Base-by-base conservation (phyloP, 768 basidiomycete species). In the Tylopilus balloui region DNA sequence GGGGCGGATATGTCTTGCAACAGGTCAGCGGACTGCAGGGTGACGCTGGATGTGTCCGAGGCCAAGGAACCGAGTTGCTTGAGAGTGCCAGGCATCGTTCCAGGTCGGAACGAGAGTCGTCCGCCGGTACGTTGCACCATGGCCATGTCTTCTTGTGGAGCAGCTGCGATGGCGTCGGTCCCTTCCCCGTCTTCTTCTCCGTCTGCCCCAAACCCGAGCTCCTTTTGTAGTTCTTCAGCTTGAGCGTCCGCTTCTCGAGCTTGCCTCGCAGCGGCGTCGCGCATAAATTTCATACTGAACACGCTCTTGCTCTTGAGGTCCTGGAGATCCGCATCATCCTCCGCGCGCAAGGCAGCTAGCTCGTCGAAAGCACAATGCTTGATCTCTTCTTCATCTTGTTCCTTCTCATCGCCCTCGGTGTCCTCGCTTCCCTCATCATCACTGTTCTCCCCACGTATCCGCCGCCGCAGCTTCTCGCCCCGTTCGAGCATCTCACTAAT, bases 201-300 rank as follows among this genome's bases (percentile, higher is more conserved):
- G 5, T 62, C 64, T 15, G 70, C 66, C 35, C 69, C 64, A 42
- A 71, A 65, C 28, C 79, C 81, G 60, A 96, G 72, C 59, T 91
- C 88, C 53, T 72, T 73, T 53, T 82, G 69, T 51, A 95, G 82
- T 57, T 88, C 86, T 48, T 88, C 87, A 5, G 78, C 82, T 54
- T 81, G 77, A 48, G 75, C 75, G 50, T 84, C 74, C 1, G 79
- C 81, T 45, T 75, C 73, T 9, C 21, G 60, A 65, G 71, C 57
- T 78, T 84, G 78, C 54, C 90, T 75, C 5, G 79, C 80, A 72
- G 87, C 83, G 0, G 92, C 94, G 39, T 93, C 86, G 66, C 88
- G 86, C 95, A 99, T 99, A 69, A 98, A 99, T 71, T 96, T 97
- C 96, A 98, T 97, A 54, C 81, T 78, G 64, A 96, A 88, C 10